Base-by-base conservation (phyloP, 2,329 filamentous ascomycete species). In the Massarina eburnea region DNA sequence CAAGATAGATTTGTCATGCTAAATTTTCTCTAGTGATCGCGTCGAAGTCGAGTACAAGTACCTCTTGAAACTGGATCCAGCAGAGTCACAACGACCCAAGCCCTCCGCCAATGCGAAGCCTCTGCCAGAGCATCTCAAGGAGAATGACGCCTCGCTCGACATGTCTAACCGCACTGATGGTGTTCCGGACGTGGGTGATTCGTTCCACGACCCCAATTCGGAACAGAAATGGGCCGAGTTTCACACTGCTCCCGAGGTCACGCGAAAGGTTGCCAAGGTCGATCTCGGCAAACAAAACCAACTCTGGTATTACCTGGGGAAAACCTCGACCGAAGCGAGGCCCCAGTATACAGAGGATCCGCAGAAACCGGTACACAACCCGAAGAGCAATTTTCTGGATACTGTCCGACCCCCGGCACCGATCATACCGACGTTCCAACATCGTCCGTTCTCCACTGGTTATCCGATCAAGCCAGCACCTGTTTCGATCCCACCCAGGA, bases 291-390 rank as follows among this genome's bases (percentile, higher is more conserved):
- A 87, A 65, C 78, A 84, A 14, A 81, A 92, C 50, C 85, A 89
- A 64, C 70, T 96, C 15, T 97, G 91, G 89, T 82, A 90, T 72
- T 97, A 96, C 67, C 79, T 99, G 49, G 89, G 89, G 24, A 83
- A 83, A 66, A 82, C 80, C 17, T 97, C 92, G 18, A 96, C 92
- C 6, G 92, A 97, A 63, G 88, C 90, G 43, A 91, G 86, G 68
- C 86, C 91, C 20, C 90, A 95, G 67, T 99, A 94, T 71, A 95
- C 91, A 4, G 88, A 94, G 60, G 84, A 95, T 71, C 82, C 80
- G 34, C 73, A 71, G 47, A 76, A 75, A 46, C 77, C 71, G n/a
- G 74, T 74, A 36, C 79, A 89, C 68, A 89, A 89, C 48, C 73
- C 78, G 2, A 85, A 81, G 70, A 84, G 83, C 55, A 88, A 86